These are phyloP conservation scores for Cutaneotrichosporon arboriforme DNA, from an alignment of 1,284 basidiomycete species.

Conservation along the genomic window DNA sequence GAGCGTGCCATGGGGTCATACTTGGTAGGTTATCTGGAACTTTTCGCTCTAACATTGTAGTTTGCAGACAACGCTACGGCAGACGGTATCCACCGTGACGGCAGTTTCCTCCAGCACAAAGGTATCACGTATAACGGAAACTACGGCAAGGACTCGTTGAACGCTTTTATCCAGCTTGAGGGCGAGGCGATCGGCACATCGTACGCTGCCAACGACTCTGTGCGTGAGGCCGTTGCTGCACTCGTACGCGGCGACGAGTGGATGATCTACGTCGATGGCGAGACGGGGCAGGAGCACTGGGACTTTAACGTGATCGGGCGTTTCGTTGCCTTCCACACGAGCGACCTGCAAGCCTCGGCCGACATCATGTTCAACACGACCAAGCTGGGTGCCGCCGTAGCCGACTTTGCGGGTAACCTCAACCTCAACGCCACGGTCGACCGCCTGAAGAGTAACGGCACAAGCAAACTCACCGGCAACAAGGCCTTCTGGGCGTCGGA, in stretches of 20 bases:
- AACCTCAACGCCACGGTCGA: slow-evolving; percentile 50
- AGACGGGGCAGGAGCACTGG: slow-evolving; percentile 46
- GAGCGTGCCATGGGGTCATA: slow-evolving; percentile 17
- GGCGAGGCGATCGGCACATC: slow-evolving; percentile 53
- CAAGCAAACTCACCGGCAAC: slow-evolving; percentile 55
- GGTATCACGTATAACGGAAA: slow-evolving; percentile 61
- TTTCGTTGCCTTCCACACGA: slow-evolving; percentile 59
- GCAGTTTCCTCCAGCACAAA: slow-evolving; percentile 59
- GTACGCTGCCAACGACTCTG: slow-evolving; percentile 50
- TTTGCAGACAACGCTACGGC: slow-evolving; percentile 29
- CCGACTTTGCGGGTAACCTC: slow-evolving; percentile 43
- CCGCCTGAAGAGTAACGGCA: slow-evolving; percentile 43
- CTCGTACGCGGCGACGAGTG: slow-evolving; percentile 56
- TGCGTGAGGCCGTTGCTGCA: slow-evolving; percentile 52
- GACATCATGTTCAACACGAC: slow-evolving; percentile 59
- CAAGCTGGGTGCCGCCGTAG: slow-evolving; percentile 45
- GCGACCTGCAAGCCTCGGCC: slow-evolving; percentile 57
- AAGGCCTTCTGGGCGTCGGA: slow-evolving; percentile 63
- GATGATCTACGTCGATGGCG: slow-evolving; percentile 61
- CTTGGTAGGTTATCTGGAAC: background rate
- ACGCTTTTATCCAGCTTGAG: slow-evolving; percentile 33
- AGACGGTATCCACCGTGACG: slow-evolving; percentile 61
- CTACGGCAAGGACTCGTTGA: slow-evolving; percentile 55
- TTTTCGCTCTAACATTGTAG: background rate
- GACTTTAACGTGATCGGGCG: slow-evolving; percentile 54